A percentile compares a stretch with the other conserved stretches of the same genome.
Evolutionary conservation across 371 early-diverging fungal genomes (phyloP).

Genomic region (Parasitella parasitica): DNA sequence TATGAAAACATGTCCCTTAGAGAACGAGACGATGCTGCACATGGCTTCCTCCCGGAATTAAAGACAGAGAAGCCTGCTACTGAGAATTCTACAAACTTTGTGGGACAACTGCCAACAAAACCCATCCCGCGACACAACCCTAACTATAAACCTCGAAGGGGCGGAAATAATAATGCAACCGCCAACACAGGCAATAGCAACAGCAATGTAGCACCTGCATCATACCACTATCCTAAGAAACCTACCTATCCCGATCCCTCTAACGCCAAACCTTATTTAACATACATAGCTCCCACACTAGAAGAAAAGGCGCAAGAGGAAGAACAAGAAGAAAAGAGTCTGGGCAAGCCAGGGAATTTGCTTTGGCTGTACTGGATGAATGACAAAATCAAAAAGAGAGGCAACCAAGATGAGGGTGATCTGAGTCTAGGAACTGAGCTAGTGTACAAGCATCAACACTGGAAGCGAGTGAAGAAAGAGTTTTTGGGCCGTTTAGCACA

Average conservation of each 20-base stretch:
- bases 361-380: conserved; percentile 31
- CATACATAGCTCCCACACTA: conserved; percentile 19
- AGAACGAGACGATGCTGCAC: conserved; percentile 36
- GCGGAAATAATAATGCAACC: background rate
- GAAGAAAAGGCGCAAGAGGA: conserved; percentile 31
- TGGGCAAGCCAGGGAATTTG: conserved; percentile 21
- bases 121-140: background rate
- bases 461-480: conserved; percentile 32
- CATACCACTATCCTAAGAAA: background rate
- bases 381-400: conserved; percentile 15
- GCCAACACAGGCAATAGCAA: background rate
- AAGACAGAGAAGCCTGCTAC: background rate
- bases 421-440: conserved; percentile 19
- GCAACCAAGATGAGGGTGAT: conserved; percentile 24
- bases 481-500: conserved; percentile 30
- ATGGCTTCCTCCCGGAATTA: conserved; percentile 12
- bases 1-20: conserved; percentile 40
- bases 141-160: conserved; percentile 3
- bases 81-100: background rate
- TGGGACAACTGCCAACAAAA: conserved; percentile 2
- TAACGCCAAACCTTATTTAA: conserved; percentile 21
- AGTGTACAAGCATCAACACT: conserved; percentile 14
- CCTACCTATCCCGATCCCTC: conserved; percentile 18
- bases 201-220: background rate
- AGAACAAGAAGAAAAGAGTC: conserved; percentile 10